Evolutionary conservation across 495 filamentous ascomycete species (phyloP).

Genomic region (Aspergillus carlsbadensis): DNA sequence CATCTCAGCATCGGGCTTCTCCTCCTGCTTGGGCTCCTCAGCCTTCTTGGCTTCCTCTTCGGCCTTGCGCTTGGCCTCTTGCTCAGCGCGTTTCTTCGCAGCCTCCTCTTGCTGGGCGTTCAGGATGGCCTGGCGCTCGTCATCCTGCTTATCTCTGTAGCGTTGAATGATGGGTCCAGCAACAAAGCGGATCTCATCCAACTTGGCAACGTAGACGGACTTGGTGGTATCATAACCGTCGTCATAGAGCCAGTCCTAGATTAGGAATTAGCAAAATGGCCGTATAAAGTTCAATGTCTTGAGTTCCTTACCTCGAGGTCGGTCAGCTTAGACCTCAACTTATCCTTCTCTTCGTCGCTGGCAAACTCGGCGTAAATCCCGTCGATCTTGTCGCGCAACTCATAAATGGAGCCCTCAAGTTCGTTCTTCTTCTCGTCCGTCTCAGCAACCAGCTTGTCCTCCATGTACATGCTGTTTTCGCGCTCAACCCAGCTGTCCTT

Average conservation of each 20-base stretch:
- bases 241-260: conserved; percentile 97
- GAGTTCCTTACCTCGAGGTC: conserved; percentile 69
- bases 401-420: conserved; percentile 95
- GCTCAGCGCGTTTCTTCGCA: conserved; percentile 74
- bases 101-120: conserved; percentile 79
- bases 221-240: conserved; percentile 96
- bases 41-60: conserved; percentile 54
- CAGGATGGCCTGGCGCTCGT: conserved; percentile 75
- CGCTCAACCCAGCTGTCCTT: conserved; percentile 72
- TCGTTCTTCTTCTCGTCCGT: conserved; percentile 99
- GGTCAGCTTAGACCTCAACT: conserved; percentile 75
- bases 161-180: conserved; percentile 91
- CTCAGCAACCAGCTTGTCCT: conserved; percentile 97
- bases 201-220: conserved; percentile 87
- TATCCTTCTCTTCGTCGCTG: conserved; percentile 88
- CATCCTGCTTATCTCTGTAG: conserved; percentile 91
- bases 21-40: conserved; percentile 27
- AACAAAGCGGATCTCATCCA: conserved; percentile 90
- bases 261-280: conserved; percentile 12
- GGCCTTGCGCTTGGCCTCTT: conserved; percentile 60
- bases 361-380: conserved; percentile 86
- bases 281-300: conserved; percentile 7
- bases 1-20: conserved; percentile 54
- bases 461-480: conserved; percentile 89
- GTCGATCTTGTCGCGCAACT: conserved; percentile 89